Evolutionary conservation across 2,329 filamentous ascomycete genomes (phyloP), one percentile per base, ranked within the genome.

Genomic region (Pseudogymnoascus sp.): DNA sequence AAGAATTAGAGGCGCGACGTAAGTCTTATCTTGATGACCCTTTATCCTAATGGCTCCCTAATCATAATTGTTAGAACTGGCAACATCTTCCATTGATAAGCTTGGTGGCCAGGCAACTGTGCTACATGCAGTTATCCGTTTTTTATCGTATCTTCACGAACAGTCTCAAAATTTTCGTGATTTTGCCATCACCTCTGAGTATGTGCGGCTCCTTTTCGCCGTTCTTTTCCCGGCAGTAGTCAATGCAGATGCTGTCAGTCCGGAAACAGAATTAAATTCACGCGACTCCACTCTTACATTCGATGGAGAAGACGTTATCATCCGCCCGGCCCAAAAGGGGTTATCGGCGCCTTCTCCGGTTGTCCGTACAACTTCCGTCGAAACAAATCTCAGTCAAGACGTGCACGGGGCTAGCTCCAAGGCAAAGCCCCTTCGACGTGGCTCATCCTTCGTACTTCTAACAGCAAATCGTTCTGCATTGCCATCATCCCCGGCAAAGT

Each of bases 371-470:
- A 84, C 85, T 16, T 87, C 83, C 4, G 80, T 84, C 39, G 78
- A 79, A 65, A 77, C 74, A 57, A 81, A 74, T 60, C 75, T 74
- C 61, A 74, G 80, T 36, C 77, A 78, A 12, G 79, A 76, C 16
- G 74, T 72, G 39, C 69, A 67, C 14, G 71, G 70, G 2, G 71
- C 69, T 18, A 67, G 69, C 6, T 70, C 73, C 11, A 74, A 80
- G 63, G 85, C 87, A 0, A 83, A 85, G 6, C 84, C 86, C 18
- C 78, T 95, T 25, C 85, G 87, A 35, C 86, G 92, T 67, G 88
- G 90, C 1, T 97, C 93, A 0, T 97, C 93, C 0, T 99, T 97
- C 71, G 86, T 97, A 30, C 81, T 99, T 1, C 80, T 99, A 20
- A 92, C 89, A 5, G 83, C 89, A 2, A 58, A 58, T 20, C 85